phyloP scores from a whole-genome alignment of 495 filamentous ascomycete genomes.

The Aspergillus incahuasiensis region DNA sequence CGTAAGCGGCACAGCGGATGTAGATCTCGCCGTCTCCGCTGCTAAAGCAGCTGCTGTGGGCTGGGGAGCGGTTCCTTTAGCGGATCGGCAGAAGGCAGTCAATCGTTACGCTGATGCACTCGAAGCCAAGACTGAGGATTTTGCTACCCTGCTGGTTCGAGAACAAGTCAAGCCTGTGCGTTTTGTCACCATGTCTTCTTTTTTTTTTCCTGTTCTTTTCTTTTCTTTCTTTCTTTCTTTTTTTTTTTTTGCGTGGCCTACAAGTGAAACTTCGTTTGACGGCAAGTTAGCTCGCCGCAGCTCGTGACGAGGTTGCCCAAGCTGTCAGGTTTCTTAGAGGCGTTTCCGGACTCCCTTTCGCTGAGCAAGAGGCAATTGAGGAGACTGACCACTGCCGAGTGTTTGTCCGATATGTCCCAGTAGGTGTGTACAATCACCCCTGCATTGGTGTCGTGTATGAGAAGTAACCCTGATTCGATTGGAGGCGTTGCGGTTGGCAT shows the following conservation, averaged over 20 bases:
- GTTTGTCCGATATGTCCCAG: constrained; percentile 16
- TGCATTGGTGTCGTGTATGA: too few species aligned
- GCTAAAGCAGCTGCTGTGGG: constrained; percentile 39
- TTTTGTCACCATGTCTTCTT: too few species aligned
- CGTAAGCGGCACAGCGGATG: constrained; percentile 45
- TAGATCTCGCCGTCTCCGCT: constrained; percentile 44
- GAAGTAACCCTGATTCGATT: too few species aligned
- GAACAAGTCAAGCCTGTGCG: constrained; percentile 47
- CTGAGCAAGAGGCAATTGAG: too few species aligned
- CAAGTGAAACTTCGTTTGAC: too few species aligned
- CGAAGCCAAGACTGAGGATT: constrained; percentile 32
- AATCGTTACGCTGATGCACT: constrained; percentile 43
- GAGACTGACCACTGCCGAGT: neutral
- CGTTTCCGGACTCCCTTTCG: too few species aligned
- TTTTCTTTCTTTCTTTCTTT: too few species aligned
- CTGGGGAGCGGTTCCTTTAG: constrained; percentile 41
- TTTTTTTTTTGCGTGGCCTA: too few species aligned
- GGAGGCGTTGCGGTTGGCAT: constrained; percentile 31
- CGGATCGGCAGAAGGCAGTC: constrained; percentile 48
- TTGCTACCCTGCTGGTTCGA: constrained; percentile 39
- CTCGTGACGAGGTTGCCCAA: neutral
- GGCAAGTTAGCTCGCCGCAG: too few species aligned
- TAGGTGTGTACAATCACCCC: too few species aligned
- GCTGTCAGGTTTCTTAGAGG: too few species aligned
- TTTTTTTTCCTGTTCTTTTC: too few species aligned